Evolutionary conservation across 1,284 basidiomycete species (phyloP).

Genomic region (Xerocomus minutiporus): DNA sequence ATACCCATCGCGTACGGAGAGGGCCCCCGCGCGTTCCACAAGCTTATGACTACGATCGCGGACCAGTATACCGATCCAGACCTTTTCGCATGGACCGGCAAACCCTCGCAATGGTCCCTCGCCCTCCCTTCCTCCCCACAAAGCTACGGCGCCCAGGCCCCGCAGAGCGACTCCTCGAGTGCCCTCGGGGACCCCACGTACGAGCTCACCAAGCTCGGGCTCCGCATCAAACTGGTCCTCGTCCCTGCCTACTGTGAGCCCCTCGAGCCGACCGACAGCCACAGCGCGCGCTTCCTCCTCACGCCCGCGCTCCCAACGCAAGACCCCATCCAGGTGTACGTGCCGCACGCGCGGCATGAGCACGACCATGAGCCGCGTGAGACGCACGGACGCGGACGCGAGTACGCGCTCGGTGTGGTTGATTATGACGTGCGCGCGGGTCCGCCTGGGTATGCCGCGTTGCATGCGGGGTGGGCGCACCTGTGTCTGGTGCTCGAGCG

Average conservation of each 20-base stretch:
- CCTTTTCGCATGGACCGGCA: slow-evolving; percentile 25
- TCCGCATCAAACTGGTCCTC: slow-evolving; percentile 16
- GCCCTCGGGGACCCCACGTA: slow-evolving; percentile 22
- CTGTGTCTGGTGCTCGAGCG: slow-evolving; percentile 27
- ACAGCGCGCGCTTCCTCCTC: slow-evolving; percentile 14
- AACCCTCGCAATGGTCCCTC: slow-evolving; percentile 25
- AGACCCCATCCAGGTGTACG: slow-evolving; percentile 23
- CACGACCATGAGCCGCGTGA: slow-evolving; percentile 14
- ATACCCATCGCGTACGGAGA: slow-evolving; percentile 26
- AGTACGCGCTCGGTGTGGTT: slow-evolving; percentile 22
- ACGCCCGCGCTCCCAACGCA: slow-evolving; percentile 19
- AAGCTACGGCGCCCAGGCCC: slow-evolving; percentile 12
- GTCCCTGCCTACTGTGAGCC: slow-evolving; percentile 24
- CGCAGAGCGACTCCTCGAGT: slow-evolving; percentile 12
- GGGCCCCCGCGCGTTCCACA: slow-evolving; percentile 23
- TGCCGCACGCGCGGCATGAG: slow-evolving; percentile 2
- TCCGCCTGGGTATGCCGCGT: slow-evolving; percentile 22
- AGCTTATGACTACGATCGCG: slow-evolving; percentile 16
- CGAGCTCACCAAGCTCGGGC: slow-evolving; percentile 24
- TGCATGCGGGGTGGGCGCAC: slow-evolving; percentile 20
- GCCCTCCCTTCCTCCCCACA: slow-evolving; percentile 21
- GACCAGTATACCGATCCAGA: slow-evolving; percentile 22
- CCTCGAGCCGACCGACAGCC: slow-evolving; percentile 13
- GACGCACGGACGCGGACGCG: slow-evolving; percentile 10
- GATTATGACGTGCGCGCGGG: slow-evolving; percentile 25